Conservation (phyloP, 345 rosid species). For the Camelina laxa region DNA sequence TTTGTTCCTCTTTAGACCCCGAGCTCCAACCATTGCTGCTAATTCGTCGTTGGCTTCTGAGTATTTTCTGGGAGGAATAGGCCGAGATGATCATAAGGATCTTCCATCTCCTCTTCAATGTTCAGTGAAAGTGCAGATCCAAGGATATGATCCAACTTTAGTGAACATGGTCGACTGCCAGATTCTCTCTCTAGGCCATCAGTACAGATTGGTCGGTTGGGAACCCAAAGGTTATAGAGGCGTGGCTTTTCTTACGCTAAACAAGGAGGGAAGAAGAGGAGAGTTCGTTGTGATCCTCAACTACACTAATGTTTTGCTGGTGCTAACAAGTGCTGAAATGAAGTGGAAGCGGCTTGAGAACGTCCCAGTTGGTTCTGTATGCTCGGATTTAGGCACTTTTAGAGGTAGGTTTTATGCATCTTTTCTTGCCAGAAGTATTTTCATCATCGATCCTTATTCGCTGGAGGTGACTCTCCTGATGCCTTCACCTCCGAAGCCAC, state of each 20-base stretch:
- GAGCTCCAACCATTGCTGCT: background rate
- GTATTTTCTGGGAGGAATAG: constrained; percentile 9
- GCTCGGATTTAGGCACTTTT: background rate
- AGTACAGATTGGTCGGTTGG: background rate
- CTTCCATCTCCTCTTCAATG: constrained; percentile 17
- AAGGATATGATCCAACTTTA: background rate
- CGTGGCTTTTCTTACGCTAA: background rate
- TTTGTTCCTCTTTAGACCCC: background rate
- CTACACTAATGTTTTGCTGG: background rate
- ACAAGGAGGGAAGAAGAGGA: constrained; percentile 2
- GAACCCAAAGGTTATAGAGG: background rate
- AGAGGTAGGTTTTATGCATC: background rate
- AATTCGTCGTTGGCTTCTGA: background rate
- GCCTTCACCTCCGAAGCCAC: background rate
- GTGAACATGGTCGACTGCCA: constrained; percentile 13
- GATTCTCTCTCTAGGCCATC: constrained; percentile 3
- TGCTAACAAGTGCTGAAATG: constrained; percentile 21
- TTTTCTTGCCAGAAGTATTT: background rate
- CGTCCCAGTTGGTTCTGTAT: background rate
- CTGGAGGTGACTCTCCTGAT: background rate
- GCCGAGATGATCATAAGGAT: background rate
- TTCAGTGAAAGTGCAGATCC: constrained; percentile 10
- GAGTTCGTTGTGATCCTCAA: constrained; percentile 7
- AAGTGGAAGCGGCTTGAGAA: constrained; percentile 4
- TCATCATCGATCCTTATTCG: background rate